A percentile compares a stretch with the other conserved stretches of the same genome.
These are phyloP conservation scores for Fusarium protoensiforme DNA, from an alignment of 2,329 filamentous ascomycete species.

Conservation along the genomic window DNA sequence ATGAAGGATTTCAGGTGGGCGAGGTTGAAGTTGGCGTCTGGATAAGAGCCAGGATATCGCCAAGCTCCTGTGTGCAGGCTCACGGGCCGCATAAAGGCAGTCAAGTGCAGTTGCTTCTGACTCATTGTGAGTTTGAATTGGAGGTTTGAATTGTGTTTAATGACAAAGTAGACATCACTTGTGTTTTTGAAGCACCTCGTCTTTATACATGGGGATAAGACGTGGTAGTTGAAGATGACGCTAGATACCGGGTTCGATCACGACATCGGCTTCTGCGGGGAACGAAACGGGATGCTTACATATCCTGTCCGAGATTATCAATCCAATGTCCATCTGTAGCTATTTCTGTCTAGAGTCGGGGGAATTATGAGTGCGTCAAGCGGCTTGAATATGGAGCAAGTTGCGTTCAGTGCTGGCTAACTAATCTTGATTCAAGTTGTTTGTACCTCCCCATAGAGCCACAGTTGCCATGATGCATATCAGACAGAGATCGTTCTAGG, in stretches of 20 bases:
- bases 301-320: neutral
- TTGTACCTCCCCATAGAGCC: neutral
- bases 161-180: neutral
- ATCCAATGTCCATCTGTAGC: neutral
- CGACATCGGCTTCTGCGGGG: conserved; percentile 29
- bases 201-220: neutral
- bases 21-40: conserved; percentile 69
- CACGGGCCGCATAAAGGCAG: conserved; percentile 69
- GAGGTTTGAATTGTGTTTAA: neutral
- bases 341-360: neutral
- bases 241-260: conserved; percentile 20
- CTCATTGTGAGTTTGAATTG: conserved; percentile 10
- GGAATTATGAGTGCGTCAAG: neutral
- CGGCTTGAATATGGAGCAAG: neutral
- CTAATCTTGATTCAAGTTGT: neutral
- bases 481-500: neutral
- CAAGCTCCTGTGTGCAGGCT: conserved; percentile 66
- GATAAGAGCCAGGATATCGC: conserved; percentile 64
- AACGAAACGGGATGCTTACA: neutral
- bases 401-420: neutral
- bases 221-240: conserved; percentile 18
- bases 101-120: conserved; percentile 60
- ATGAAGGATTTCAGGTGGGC: conserved; percentile 64
- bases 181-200: neutral
- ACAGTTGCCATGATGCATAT: neutral